Percentiles rank a stretch among this genome's conserved stretches.
Conservation (phyloP, 2,329 filamentous ascomycete species). For the Calonectria pseudoturangicola region DNA sequence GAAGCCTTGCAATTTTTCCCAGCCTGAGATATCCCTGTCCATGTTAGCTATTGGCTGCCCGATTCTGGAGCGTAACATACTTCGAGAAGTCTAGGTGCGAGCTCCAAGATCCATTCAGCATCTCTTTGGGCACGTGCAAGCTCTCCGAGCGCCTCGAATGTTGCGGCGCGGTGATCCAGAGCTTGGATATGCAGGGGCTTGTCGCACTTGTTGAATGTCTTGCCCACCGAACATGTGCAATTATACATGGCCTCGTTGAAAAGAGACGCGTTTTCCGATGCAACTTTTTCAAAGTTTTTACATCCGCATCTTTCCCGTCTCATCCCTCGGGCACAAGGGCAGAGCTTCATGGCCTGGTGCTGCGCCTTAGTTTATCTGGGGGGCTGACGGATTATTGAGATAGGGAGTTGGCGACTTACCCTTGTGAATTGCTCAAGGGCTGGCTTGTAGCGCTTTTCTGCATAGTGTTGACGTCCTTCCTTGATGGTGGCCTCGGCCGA, state of each 20-base stretch:
- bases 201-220: conserved; percentile 63
- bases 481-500: conserved; percentile 56
- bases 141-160: conserved; percentile 62
- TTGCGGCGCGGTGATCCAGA: conserved; percentile 64
- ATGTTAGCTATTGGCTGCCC: conserved; percentile 34
- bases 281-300: conserved; percentile 62
- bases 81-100: conserved; percentile 63
- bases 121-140: conserved; percentile 62
- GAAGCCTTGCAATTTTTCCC: conserved; percentile 62
- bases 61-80: conserved; percentile 51
- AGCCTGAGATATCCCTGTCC: conserved; percentile 64
- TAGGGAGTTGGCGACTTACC: conserved; percentile 46
- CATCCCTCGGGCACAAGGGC: conserved; percentile 58
- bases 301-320: conserved; percentile 62
- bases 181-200: conserved; percentile 62
- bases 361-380: conserved; percentile 27
- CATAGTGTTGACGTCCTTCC: conserved; percentile 59
- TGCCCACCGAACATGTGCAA: conserved; percentile 61
- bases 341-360: conserved; percentile 60
- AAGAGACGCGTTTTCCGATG: conserved; percentile 59
- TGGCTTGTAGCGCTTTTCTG: conserved; percentile 57
- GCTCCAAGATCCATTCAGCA: conserved; percentile 65
- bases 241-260: conserved; percentile 65
- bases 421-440: conserved; percentile 62
- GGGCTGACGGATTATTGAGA: neutral